phyloP scores from a whole-genome alignment of 1,284 basidiomycete genomes.

The Microbotryum lychnidis-dioicae region DNA sequence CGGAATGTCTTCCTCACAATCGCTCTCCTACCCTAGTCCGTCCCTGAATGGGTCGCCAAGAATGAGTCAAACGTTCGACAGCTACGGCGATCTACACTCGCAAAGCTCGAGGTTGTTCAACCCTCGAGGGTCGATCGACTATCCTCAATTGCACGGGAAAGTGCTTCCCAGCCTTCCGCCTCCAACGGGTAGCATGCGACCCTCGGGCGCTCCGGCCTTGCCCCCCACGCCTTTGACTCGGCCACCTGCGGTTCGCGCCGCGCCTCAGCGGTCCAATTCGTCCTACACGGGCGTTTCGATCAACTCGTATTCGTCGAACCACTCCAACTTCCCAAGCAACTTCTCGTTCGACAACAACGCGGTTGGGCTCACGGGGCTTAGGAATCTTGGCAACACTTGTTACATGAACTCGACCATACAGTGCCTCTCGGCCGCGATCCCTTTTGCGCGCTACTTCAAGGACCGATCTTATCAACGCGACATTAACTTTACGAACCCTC shows the following conservation, averaged over 20 bases:
- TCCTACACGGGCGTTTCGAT: conserved; percentile 17
- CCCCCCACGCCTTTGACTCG: conserved; percentile 23
- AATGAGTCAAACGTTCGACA: conserved; percentile 52
- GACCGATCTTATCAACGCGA: conserved; percentile 80
- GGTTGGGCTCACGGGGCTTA: conserved; percentile 74
- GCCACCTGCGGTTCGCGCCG: conserved; percentile 22
- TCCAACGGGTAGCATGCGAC: conserved; percentile 50
- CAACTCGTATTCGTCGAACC: conserved; percentile 41
- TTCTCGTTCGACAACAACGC: conserved; percentile 34
- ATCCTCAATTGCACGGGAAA: conserved; percentile 58
- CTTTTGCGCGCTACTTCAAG: conserved; percentile 82
- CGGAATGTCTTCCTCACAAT: conserved; percentile 23
- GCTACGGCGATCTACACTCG: conserved; percentile 57
- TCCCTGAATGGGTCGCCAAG: conserved; percentile 54
- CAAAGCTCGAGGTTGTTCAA: conserved; percentile 57
- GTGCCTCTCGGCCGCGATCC: conserved; percentile 83
- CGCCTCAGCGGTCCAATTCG: conserved; percentile 27
- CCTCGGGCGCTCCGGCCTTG: conserved; percentile 1
- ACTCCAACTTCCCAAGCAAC: conserved; percentile 50
- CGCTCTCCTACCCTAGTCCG: conserved; percentile 66
- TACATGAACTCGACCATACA: conserved; percentile 99
- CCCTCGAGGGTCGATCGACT: conserved; percentile 56
- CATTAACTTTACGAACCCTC: conserved; percentile 76
- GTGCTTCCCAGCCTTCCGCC: conserved; percentile 67
- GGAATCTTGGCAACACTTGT: conserved; percentile 96